Evolutionary conservation across 805 yeast genomes (phyloP).

Genomic region (Osmozyma mogii): DNA sequence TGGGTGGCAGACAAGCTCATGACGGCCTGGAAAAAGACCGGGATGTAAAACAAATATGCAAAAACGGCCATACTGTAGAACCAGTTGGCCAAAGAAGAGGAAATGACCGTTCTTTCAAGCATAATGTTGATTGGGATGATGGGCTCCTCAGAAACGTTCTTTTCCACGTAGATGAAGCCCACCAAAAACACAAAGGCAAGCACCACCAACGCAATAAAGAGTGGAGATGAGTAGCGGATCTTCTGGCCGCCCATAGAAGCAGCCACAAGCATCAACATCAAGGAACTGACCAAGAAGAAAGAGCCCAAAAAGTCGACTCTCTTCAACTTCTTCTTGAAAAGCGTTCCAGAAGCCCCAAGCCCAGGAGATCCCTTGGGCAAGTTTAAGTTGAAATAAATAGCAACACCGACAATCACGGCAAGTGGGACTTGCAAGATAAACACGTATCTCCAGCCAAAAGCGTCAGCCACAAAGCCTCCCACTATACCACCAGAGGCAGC

Average conservation of each 20-base stretch:
- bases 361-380: conserved; percentile 54
- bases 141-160: conserved; percentile 50
- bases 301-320: conserved; percentile 31
- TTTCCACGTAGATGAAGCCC: conserved; percentile 46
- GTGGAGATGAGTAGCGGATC: conserved; percentile 37
- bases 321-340: conserved; percentile 39
- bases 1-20: conserved; percentile 44
- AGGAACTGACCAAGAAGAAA: conserved; percentile 43
- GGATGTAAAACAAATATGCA: conserved; percentile 59
- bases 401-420: conserved; percentile 34
- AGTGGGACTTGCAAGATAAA: conserved; percentile 34
- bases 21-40: conserved; percentile 57
- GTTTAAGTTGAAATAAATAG: conserved; percentile 30
- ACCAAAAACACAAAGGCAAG: conserved; percentile 27
- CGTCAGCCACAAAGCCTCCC: conserved; percentile 50
- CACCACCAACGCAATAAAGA: conserved; percentile 27
- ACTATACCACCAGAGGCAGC: conserved; percentile 37
- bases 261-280: conserved; percentile 53
- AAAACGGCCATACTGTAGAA: conserved; percentile 63
- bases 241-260: conserved; percentile 61
- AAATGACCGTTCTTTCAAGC: conserved; percentile 49
- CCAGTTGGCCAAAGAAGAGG: conserved; percentile 63
- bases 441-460: conserved; percentile 44
- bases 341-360: conserved; percentile 40
- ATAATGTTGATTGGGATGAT: conserved; percentile 58